These are phyloP conservation scores for Talaromyces rugulosus DNA, from an alignment of 2,329 filamentous ascomycete genomes.

Conservation along the genomic window DNA sequence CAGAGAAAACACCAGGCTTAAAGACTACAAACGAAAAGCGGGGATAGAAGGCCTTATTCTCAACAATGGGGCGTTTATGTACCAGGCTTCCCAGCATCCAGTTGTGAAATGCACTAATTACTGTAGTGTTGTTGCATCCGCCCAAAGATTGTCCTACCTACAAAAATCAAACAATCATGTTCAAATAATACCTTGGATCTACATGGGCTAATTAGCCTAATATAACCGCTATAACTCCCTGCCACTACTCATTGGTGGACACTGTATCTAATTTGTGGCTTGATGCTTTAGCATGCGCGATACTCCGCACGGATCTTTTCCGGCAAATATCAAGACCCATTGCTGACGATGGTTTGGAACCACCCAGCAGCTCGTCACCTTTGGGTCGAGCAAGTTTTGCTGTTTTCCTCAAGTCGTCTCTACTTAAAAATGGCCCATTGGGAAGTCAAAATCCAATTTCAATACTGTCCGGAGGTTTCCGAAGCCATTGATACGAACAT, in stretches of 20 bases:
- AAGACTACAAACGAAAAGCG: background rate
- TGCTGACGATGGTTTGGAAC: too few species aligned
- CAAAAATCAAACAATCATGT: too few species aligned
- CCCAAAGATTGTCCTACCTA: too few species aligned
- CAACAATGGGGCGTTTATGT: background rate
- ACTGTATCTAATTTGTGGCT: background rate
- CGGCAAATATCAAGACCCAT: background rate
- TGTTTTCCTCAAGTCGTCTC: too few species aligned
- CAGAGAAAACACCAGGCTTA: background rate
- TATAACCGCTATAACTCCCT: background rate
- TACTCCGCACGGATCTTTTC: background rate
- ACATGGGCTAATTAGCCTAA: background rate
- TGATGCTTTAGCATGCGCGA: background rate
- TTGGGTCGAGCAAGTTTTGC: too few species aligned
- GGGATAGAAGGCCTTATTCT: background rate
- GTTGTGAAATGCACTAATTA: background rate
- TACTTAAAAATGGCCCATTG: too few species aligned
- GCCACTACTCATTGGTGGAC: background rate
- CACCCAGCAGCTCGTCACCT: too few species aligned
- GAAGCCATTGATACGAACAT: too few species aligned
- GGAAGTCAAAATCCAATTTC: too few species aligned
- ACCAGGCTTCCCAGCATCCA: background rate
- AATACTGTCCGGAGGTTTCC: too few species aligned
- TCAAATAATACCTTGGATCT: background rate
- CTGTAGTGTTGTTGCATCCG: background rate